Evolutionary conservation across 257 asterid species (phyloP).

Genomic region (Osmanthus fragrans): DNA sequence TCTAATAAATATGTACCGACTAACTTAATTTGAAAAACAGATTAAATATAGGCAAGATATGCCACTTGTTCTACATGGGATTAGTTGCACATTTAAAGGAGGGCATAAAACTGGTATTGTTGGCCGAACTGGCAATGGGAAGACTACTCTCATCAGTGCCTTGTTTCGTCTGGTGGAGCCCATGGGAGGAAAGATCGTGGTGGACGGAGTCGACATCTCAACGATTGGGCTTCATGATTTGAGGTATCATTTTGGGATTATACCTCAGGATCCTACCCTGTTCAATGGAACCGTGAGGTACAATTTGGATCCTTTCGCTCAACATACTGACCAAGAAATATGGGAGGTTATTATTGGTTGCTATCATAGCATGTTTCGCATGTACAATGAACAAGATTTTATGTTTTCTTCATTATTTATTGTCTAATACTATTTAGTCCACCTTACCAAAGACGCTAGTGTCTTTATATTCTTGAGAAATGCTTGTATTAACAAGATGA

Average conservation of each 20-base stretch:
- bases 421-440: background rate
- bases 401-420: background rate
- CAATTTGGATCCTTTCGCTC: slow-evolving; percentile 81
- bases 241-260: slow-evolving; percentile 83
- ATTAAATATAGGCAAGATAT: slow-evolving; percentile 70
- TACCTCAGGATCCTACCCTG: slow-evolving; percentile 98
- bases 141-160: slow-evolving; percentile 87
- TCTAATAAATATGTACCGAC: background rate
- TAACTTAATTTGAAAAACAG: slow-evolving; percentile 43
- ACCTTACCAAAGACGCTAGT: background rate
- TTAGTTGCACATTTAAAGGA: slow-evolving; percentile 81
- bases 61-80: slow-evolving; percentile 83
- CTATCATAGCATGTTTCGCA: background rate
- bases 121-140: slow-evolving; percentile 97
- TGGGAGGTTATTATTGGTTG: slow-evolving; percentile 67
- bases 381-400: too few relatives aligned
- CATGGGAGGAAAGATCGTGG: slow-evolving; percentile 73
- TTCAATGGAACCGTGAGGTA: slow-evolving; percentile 86
- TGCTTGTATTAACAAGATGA: background rate
- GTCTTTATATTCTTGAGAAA: background rate
- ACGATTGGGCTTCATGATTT: slow-evolving; percentile 85
- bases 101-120: slow-evolving; percentile 83
- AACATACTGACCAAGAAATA: slow-evolving; percentile 67
- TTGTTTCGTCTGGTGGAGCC: slow-evolving; percentile 92
- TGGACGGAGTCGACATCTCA: slow-evolving; percentile 78